Conservation (phyloP, 2,329 filamentous ascomycete species). For the Samsoniella hepiali region DNA sequence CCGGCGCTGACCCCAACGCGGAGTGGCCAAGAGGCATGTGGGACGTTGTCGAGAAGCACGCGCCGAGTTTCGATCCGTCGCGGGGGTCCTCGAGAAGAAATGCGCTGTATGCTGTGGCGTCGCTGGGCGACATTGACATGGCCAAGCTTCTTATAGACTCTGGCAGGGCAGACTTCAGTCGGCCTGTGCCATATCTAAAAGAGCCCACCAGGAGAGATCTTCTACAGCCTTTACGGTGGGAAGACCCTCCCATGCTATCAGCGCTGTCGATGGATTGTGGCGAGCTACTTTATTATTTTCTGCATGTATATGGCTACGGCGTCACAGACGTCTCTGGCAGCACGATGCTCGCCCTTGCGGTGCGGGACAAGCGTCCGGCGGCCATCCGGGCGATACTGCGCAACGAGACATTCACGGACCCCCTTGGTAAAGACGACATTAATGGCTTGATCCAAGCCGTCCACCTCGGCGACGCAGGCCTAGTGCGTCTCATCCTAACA, state of each 20-base stretch:
- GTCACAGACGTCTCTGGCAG: neutral
- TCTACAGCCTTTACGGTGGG: neutral
- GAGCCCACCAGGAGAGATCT: neutral
- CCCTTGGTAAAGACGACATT: neutral
- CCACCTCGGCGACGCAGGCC: neutral
- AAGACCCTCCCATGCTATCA: neutral
- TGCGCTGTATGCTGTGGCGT: neutral
- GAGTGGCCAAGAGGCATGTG: neutral
- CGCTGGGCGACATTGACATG: neutral
- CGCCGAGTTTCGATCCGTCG: neutral
- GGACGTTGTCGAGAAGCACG: neutral
- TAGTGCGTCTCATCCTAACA: neutral
- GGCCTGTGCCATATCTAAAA: neutral
- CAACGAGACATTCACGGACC: neutral
- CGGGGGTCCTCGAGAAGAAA: neutral
- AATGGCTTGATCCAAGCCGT: neutral
- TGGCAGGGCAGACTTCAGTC: neutral
- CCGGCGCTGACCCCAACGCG: neutral
- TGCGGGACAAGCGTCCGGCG: neutral
- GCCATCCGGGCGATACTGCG: neutral
- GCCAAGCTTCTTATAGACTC: neutral
- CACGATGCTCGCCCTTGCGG: neutral
- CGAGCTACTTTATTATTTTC: neutral
- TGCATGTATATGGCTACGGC: neutral
- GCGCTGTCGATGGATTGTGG: neutral